phyloP scores from a whole-genome alignment of 305 asterid species.

The Vinca major region DNA sequence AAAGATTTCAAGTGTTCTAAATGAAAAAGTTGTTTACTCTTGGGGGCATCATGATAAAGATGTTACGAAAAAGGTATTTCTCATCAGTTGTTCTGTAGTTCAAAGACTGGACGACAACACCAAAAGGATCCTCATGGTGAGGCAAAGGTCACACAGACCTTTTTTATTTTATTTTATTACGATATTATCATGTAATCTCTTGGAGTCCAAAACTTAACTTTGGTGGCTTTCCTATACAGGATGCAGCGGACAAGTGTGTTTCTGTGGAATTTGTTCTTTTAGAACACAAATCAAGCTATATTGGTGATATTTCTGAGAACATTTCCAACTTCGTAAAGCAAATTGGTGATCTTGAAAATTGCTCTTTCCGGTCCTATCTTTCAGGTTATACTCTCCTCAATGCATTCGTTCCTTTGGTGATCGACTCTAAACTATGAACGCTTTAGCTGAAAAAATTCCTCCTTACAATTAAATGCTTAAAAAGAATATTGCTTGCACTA shows the following conservation, averaged over 20 bases:
- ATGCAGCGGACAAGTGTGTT: slow-evolving; percentile 64
- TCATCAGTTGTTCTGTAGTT: slow-evolving; percentile 45
- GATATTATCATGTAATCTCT: slow-evolving; percentile 7
- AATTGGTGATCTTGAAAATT: slow-evolving; percentile 59
- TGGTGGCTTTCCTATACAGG: slow-evolving; percentile 42
- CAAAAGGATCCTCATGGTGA: slow-evolving; percentile 59
- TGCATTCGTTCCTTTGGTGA: not conserved
- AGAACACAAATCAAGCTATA: slow-evolving; percentile 51
- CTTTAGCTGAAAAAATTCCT: not conserved
- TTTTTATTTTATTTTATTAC: not conserved
- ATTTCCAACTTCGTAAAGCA: slow-evolving; percentile 44
- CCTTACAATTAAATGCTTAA: too few relatives aligned
- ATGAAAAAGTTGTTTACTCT: slow-evolving; percentile 43
- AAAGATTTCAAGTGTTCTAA: slow-evolving; percentile 54
- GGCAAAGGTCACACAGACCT: slow-evolving; percentile 17
- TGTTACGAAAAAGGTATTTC: slow-evolving; percentile 53
- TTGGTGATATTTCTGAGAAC: slow-evolving; percentile 40
- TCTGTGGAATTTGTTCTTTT: slow-evolving; percentile 56
- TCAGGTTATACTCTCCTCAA: slow-evolving; percentile 48
- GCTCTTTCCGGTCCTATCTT: slow-evolving; percentile 50
- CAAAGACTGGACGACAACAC: slow-evolving; percentile 47
- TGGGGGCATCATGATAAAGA: slow-evolving; percentile 46
- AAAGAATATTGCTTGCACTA: not conserved
- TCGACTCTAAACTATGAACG: not conserved
- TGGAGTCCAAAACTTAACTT: not conserved